phyloP scores from a whole-genome alignment of 2,329 filamentous ascomycete genomes.

The Phoma sp. region DNA sequence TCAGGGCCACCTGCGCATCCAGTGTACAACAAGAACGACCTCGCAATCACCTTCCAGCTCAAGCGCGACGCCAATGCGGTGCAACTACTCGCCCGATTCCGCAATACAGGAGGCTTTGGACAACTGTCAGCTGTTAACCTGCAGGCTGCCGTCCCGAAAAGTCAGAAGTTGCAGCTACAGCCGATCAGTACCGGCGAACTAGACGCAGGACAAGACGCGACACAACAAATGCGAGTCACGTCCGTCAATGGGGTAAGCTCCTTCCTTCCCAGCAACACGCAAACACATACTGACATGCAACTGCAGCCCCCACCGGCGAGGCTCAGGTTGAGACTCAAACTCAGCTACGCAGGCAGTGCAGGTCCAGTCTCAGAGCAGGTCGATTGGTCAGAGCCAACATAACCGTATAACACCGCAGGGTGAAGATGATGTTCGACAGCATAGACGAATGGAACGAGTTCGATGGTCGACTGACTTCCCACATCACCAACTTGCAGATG shows the following conservation, averaged over 20 bases:
- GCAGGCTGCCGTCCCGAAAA: slow-evolving; percentile 95
- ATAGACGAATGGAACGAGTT: slow-evolving; percentile 15
- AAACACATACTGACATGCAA: slow-evolving; percentile 28
- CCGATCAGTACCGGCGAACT: slow-evolving; percentile 85
- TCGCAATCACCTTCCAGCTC: slow-evolving; percentile 81
- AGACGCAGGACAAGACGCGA: slow-evolving; percentile 79
- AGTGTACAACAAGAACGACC: slow-evolving; percentile 86
- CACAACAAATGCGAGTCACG: slow-evolving; percentile 87
- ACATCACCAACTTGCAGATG: not conserved
- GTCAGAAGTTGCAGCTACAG: slow-evolving; percentile 90
- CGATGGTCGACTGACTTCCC: slow-evolving; percentile 1
- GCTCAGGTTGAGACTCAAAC: slow-evolving; percentile 82
- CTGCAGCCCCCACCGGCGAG: slow-evolving; percentile 71
- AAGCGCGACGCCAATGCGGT: slow-evolving; percentile 83
- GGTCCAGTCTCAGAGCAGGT: slow-evolving; percentile 87
- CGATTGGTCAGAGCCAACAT: slow-evolving; percentile 85
- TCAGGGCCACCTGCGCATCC: slow-evolving; percentile 63
- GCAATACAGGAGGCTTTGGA: slow-evolving; percentile 73
- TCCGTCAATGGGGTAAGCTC: slow-evolving; percentile 86
- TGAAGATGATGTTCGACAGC: not conserved
- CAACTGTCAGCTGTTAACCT: slow-evolving; percentile 78
- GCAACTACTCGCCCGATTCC: slow-evolving; percentile 84
- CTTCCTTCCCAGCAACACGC: not conserved
- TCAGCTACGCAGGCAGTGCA: slow-evolving; percentile 76
- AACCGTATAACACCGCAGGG: slow-evolving; percentile 4